Conservation (phyloP, 371 early-diverging fungal species). For the Apophysomyces ossiformis region DNA sequence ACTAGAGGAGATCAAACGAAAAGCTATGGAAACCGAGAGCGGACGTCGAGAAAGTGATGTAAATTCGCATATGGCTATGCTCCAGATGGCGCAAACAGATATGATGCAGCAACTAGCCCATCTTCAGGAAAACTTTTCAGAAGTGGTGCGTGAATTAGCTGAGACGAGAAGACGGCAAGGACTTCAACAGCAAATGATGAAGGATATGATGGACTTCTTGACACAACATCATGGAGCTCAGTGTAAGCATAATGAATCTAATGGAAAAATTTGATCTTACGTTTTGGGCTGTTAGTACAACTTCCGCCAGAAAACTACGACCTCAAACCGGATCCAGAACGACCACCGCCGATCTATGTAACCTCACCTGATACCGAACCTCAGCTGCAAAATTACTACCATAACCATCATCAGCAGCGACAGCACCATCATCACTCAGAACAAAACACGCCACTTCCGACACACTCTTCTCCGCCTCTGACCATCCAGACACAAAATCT, state of each 20-base stretch:
- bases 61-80: conserved; percentile 63
- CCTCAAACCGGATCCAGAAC: conserved; percentile 26
- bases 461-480: conserved; percentile 15
- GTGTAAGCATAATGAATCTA: conserved; percentile 20
- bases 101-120: conserved; percentile 71
- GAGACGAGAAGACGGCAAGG: conserved; percentile 63
- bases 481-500: conserved; percentile 19
- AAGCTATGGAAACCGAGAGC: conserved; percentile 75
- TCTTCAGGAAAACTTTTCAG: conserved; percentile 69
- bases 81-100: conserved; percentile 70
- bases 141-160: conserved; percentile 70
- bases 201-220: conserved; percentile 56
- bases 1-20: conserved; percentile 78
- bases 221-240: conserved; percentile 40
- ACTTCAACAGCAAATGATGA: conserved; percentile 61
- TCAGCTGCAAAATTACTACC: conserved; percentile 16
- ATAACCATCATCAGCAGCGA: conserved; percentile 6
- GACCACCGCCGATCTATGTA: conserved; percentile 27
- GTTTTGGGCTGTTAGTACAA: background rate
- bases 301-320: conserved; percentile 13
- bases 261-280: background rate
- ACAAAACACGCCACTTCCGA: conserved; percentile 9
- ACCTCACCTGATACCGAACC: conserved; percentile 23
- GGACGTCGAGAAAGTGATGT: conserved; percentile 69
- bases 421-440: background rate